These are phyloP conservation scores for Cladorrhinum sp. DNA, from an alignment of 2,329 filamentous ascomycete species.

Conservation along the genomic window DNA sequence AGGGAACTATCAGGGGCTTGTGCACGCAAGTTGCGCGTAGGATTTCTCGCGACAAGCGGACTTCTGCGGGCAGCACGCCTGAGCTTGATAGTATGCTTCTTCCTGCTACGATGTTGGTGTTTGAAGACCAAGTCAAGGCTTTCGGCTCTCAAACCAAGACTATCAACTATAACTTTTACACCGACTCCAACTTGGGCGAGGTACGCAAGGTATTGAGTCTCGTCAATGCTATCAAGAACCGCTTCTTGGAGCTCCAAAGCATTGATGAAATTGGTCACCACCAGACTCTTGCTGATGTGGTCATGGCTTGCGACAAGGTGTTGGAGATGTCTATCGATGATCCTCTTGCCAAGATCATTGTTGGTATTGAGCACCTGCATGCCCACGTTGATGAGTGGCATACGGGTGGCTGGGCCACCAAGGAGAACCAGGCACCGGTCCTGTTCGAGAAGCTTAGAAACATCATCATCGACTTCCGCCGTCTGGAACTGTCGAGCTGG, in stretches of 20 bases:
- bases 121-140: slow-evolving; percentile 56
- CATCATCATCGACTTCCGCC: slow-evolving; percentile 82
- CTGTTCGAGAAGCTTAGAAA: slow-evolving; percentile 77
- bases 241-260: slow-evolving; percentile 69
- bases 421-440: slow-evolving; percentile 65
- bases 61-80: slow-evolving; percentile 29
- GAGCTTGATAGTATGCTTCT: slow-evolving; percentile 55
- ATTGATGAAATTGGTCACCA: slow-evolving; percentile 67
- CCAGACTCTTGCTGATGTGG: slow-evolving; percentile 75
- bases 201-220: slow-evolving; percentile 69
- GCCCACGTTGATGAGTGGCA: slow-evolving; percentile 90
- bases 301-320: slow-evolving; percentile 70
- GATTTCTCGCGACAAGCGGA: slow-evolving; percentile 30
- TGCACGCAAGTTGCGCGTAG: slow-evolving; percentile 43
- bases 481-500: slow-evolving; percentile 91
- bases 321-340: slow-evolving; percentile 74
- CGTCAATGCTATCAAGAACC: slow-evolving; percentile 63
- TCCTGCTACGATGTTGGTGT: slow-evolving; percentile 61
- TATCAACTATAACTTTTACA: slow-evolving; percentile 80
- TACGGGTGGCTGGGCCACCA: slow-evolving; percentile 77
- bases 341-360: slow-evolving; percentile 81
- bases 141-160: slow-evolving; percentile 34
- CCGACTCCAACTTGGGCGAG: slow-evolving; percentile 72
- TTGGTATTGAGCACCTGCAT: slow-evolving; percentile 84
- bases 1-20: slow-evolving; percentile 43